Evolutionary conservation across 805 yeast genomes (phyloP).

Genomic region (Groenewaldozyma tartarivorans): DNA sequence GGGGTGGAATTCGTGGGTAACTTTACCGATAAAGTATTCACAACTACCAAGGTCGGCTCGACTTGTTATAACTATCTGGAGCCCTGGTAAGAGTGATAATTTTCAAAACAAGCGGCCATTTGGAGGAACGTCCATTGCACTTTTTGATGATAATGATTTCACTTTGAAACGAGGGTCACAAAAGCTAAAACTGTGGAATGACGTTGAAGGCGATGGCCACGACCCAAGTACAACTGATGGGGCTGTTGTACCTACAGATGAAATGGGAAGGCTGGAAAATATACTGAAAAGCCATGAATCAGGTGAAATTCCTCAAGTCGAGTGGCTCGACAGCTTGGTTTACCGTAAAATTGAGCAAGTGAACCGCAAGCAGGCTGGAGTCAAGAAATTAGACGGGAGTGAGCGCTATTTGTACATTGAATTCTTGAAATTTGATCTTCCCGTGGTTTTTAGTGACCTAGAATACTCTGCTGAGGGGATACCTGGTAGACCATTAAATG

Average conservation of each 20-base stretch:
- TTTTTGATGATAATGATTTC: conserved; percentile 49
- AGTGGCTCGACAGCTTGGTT: conserved; percentile 69
- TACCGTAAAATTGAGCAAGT: conserved; percentile 43
- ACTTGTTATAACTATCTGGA: conserved; percentile 57
- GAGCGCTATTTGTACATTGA: conserved; percentile 41
- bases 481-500: not conserved
- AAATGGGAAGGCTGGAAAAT: conserved; percentile 42
- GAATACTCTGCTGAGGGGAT: conserved; percentile 30
- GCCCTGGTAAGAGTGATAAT: conserved; percentile 32
- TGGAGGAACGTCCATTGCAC: conserved; percentile 48
- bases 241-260: conserved; percentile 16
- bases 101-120: conserved; percentile 41
- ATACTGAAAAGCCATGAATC: conserved; percentile 53
- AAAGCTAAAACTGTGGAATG: conserved; percentile 38
- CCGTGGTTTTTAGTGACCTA: conserved; percentile 58
- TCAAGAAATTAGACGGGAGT: conserved; percentile 5
- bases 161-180: conserved; percentile 68
- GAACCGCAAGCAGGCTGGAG: conserved; percentile 16
- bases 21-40: conserved; percentile 58
- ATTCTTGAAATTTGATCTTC: conserved; percentile 57
- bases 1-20: conserved; percentile 66
- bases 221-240: conserved; percentile 22
- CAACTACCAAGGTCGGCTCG: conserved; percentile 60
- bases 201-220: conserved; percentile 26
- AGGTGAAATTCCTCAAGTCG: conserved; percentile 50